A percentile compares a stretch with the other conserved stretches of the same genome.
phyloP scores from a whole-genome alignment of 2,329 filamentous ascomycete species.

The Aspergillus fumigatus region DNA sequence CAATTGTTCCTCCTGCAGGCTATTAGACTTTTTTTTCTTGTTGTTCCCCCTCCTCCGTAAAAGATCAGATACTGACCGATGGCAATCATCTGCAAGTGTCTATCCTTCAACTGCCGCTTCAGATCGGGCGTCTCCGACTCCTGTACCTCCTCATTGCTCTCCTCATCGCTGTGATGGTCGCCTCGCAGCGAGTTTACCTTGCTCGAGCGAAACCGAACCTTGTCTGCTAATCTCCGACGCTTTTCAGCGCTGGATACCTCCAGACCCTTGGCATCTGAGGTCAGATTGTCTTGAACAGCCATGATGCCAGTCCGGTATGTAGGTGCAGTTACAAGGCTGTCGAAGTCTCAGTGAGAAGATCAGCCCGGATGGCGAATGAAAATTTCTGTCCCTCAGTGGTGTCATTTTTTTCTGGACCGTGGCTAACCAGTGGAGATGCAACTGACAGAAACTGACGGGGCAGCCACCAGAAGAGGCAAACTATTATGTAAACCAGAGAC shows the following conservation, averaged over 20 bases:
- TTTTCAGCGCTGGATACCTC: not conserved
- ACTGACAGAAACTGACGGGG: not conserved
- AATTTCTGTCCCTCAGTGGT: not conserved
- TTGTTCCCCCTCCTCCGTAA: too few relatives aligned
- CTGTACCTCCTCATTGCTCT: not conserved
- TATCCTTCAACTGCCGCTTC: slow-evolving; percentile 19
- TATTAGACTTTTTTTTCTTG: not conserved
- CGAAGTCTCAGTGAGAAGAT: not conserved
- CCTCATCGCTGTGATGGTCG: not conserved
- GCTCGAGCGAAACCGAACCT: not conserved
- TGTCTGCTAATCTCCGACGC: not conserved
- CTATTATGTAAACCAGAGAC: not conserved
- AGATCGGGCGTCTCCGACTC: slow-evolving; percentile 3
- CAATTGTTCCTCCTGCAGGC: slow-evolving; percentile 55
- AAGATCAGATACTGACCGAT: slow-evolving; percentile 9
- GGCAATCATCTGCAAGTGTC: slow-evolving; percentile 22
- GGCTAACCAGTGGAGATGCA: not conserved
- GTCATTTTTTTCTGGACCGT: not conserved
- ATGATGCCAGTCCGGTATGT: not conserved
- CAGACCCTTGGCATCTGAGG: not conserved
- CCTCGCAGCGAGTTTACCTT: not conserved
- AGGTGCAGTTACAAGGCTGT: not conserved
- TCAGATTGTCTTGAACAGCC: not conserved
- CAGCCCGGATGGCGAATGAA: not conserved
- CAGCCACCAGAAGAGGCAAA: not conserved